A percentile compares a stretch with the other conserved stretches of the same genome.
phyloP scores from a whole-genome alignment of 2,329 filamentous ascomycete species.

The Microascus cirrosus region DNA sequence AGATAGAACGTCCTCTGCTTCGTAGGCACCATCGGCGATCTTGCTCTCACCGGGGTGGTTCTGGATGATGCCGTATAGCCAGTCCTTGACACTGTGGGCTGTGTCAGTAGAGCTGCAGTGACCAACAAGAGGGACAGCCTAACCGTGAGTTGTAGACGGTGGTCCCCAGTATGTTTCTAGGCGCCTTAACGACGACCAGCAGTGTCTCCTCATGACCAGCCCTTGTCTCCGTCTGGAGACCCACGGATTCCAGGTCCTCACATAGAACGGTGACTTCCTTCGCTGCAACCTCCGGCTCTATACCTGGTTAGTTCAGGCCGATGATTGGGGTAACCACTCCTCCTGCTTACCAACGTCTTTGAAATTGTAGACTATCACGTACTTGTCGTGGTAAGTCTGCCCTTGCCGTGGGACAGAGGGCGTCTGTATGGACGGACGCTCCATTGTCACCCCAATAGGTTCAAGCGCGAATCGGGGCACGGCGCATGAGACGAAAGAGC shows the following conservation, averaged over 20 bases:
- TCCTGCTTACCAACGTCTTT: constrained; percentile 17
- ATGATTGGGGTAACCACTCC: background rate
- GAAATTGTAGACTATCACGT: constrained; percentile 27
- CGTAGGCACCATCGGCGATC: constrained; percentile 35
- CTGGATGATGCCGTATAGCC: constrained; percentile 59
- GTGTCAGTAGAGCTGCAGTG: background rate
- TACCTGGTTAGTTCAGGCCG: background rate
- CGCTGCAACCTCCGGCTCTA: constrained; percentile 21
- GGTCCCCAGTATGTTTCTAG: constrained; percentile 50
- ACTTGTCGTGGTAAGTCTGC: constrained; percentile 22
- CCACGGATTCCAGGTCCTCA: constrained; percentile 47
- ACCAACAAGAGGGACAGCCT: background rate
- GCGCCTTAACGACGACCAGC: constrained; percentile 55
- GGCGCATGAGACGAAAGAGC: background rate
- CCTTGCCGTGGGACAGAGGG: background rate
- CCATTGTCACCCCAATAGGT: background rate
- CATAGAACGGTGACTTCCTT: constrained; percentile 34
- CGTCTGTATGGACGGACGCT: background rate
- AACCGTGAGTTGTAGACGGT: constrained; percentile 59
- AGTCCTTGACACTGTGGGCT: constrained; percentile 54
- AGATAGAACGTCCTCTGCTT: constrained; percentile 60
- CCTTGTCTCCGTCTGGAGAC: constrained; percentile 60
- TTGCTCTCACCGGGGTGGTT: constrained; percentile 46
- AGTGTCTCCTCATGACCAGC: constrained; percentile 57
- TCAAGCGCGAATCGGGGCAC: background rate